Conservation (phyloP, 441 rosid species). For the Melastoma candidum region DNA sequence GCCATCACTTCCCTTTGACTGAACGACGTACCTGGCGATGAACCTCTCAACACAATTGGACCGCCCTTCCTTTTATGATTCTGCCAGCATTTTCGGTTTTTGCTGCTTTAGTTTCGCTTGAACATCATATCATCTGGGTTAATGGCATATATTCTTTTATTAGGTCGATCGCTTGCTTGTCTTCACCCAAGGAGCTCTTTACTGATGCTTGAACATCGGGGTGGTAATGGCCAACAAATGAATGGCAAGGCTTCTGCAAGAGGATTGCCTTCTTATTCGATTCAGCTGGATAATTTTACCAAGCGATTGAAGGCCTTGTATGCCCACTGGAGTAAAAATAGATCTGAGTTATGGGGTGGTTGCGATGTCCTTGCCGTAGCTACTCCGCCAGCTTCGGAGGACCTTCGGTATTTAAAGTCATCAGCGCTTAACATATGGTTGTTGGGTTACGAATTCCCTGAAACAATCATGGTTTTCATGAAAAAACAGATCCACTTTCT, state of each 20-base stretch:
- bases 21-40: no score
- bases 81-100: no score
- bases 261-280: slow-evolving; percentile 33
- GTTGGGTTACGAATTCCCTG: slow-evolving; percentile 84
- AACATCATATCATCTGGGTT: no score
- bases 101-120: no score
- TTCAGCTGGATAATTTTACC: slow-evolving; percentile 52
- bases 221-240: slow-evolving; percentile 27
- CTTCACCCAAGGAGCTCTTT: no score
- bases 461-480: slow-evolving; percentile 78
- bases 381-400: slow-evolving; percentile 71
- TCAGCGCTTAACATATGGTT: slow-evolving; percentile 84
- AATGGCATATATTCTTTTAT: no score
- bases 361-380: slow-evolving; percentile 57
- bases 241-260: slow-evolving; percentile 35
- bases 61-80: no score
- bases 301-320: slow-evolving; percentile 50
- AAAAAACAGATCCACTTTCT: slow-evolving; percentile 70
- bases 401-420: slow-evolving; percentile 68
- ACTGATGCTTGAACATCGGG: slow-evolving; percentile 40
- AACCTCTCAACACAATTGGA: no score
- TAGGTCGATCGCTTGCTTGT: no score
- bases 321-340: slow-evolving; percentile 53
- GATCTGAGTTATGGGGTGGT: slow-evolving; percentile 52
- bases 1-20: no score